Percentiles rank a stretch among this genome's conserved stretches.
Conservation (phyloP, 1,139 yeast genomes). For the Lodderomyces elongisporus region DNA sequence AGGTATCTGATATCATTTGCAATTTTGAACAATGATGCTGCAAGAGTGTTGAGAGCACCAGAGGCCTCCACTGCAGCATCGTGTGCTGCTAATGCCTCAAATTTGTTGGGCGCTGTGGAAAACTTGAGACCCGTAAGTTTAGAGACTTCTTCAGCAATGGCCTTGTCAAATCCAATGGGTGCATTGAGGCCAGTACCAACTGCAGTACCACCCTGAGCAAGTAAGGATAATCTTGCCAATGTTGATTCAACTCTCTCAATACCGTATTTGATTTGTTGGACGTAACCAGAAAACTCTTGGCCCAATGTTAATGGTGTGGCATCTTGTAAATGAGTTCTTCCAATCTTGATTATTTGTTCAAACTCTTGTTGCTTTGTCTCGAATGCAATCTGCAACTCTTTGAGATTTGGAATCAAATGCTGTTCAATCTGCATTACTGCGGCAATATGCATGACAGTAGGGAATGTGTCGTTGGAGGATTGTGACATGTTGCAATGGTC, state of each 20-base stretch:
- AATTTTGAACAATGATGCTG: conserved; percentile 82
- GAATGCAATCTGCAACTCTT: conserved; percentile 64
- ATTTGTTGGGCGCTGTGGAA: conserved; percentile 90
- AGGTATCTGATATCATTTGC: conserved; percentile 93
- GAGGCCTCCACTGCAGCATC: conserved; percentile 93
- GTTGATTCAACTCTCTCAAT: conserved; percentile 68
- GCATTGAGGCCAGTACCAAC: conserved; percentile 96
- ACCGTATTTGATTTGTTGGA: conserved; percentile 80
- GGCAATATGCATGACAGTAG: conserved; percentile 96
- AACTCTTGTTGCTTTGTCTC: conserved; percentile 72
- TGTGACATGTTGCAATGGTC: conserved; percentile 96
- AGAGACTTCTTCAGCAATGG: conserved; percentile 69
- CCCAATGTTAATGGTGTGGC: conserved; percentile 94
- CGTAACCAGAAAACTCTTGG: conserved; percentile 92
- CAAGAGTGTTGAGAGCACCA: conserved; percentile 88
- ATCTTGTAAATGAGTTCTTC: conserved; percentile 94
- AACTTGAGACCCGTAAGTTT: conserved; percentile 77
- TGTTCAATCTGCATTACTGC: conserved; percentile 79
- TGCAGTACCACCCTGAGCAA: conserved; percentile 98
- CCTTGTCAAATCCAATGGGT: conserved; percentile 72
- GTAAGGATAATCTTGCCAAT: conserved; percentile 61
- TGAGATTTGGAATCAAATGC: conserved; percentile 67
- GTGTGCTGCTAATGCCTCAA: conserved; percentile 94
- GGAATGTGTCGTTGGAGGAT: conserved; percentile 92
- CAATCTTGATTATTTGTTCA: conserved; percentile 79